Percentiles rank a stretch among this genome's conserved stretches.
Conservation (phyloP, 2,329 filamentous ascomycete genomes). For the Hypomyces perniciosus region DNA sequence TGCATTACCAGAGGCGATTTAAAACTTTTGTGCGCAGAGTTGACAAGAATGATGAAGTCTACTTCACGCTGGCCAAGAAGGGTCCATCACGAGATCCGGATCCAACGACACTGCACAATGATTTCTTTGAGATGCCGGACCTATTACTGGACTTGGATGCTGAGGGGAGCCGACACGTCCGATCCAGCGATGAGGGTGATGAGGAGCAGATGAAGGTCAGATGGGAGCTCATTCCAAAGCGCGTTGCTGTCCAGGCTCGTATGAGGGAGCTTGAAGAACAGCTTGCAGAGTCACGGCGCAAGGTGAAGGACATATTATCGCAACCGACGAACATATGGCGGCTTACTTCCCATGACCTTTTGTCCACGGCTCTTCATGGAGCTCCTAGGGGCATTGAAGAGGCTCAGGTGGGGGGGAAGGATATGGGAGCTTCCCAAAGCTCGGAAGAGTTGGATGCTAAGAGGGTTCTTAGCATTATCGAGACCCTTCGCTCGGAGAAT, state of each 20-base stretch:
- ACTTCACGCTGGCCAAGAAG: constrained; percentile 23
- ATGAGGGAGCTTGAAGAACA: constrained; percentile 26
- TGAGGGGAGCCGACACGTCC: constrained; percentile 38
- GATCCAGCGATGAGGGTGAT: constrained; percentile 32
- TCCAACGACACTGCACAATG: constrained; percentile 9
- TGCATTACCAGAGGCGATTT: constrained; percentile 8
- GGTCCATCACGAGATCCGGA: constrained; percentile 8
- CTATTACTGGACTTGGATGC: constrained; percentile 49
- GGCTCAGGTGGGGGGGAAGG: background rate
- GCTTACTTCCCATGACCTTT: constrained; percentile 37
- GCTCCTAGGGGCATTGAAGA: constrained; percentile 4
- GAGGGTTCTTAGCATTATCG: constrained; percentile 12
- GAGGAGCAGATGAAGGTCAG: constrained; percentile 26
- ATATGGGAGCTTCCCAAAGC: background rate
- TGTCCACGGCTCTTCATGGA: constrained; percentile 33
- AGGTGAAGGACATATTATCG: constrained; percentile 20
- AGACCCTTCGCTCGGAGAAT: constrained; percentile 21
- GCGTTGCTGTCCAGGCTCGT: constrained; percentile 19
- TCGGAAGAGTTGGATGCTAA: background rate
- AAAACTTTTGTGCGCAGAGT: constrained; percentile 22
- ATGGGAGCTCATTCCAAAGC: constrained; percentile 24
- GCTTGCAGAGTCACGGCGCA: constrained; percentile 21
- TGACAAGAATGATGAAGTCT: constrained; percentile 19
- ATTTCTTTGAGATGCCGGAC: constrained; percentile 36
- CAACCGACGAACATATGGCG: constrained; percentile 29